Evolutionary conservation across 2,329 filamentous ascomycete species (phyloP).

Genomic region (Iodosphaeria phyllophila): DNA sequence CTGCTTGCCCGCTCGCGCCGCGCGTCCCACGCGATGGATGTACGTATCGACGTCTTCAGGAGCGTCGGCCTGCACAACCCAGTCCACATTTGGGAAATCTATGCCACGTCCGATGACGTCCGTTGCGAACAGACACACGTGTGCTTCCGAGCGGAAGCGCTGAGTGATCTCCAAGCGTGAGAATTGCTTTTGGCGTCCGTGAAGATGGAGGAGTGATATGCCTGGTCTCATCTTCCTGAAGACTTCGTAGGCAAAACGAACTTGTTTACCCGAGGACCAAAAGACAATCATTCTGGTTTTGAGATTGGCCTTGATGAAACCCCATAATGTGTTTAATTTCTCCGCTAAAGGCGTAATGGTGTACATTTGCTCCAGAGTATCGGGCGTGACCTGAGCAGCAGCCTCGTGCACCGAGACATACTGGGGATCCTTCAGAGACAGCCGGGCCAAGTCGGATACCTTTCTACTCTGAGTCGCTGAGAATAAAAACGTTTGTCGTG

Average conservation of each 20-base stretch:
- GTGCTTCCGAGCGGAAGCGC: constrained; percentile 63
- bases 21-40: constrained; percentile 87
- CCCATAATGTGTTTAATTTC: constrained; percentile 83
- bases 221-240: constrained; percentile 89
- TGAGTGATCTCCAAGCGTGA: constrained; percentile 75
- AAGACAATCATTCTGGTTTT: constrained; percentile 95
- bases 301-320: constrained; percentile 77
- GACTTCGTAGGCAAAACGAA: constrained; percentile 86
- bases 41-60: constrained; percentile 96
- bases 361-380: constrained; percentile 78
- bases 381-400: constrained; percentile 61
- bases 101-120: constrained; percentile 88
- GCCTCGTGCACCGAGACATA: constrained; percentile 89
- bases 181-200: constrained; percentile 83
- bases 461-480: constrained; percentile 91
- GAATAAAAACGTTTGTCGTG: constrained; percentile 84
- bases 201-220: constrained; percentile 79
- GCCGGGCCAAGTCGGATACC: constrained; percentile 74
- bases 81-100: constrained; percentile 92
- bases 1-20: constrained; percentile 78
- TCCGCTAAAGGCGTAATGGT: constrained; percentile 68
- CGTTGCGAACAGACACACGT: constrained; percentile 82
- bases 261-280: constrained; percentile 86
- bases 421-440: constrained; percentile 79
- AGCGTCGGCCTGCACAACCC: constrained; percentile 97